Evolutionary conservation across 306 rosid species (phyloP).

Genomic region (Vicia sativa): DNA sequence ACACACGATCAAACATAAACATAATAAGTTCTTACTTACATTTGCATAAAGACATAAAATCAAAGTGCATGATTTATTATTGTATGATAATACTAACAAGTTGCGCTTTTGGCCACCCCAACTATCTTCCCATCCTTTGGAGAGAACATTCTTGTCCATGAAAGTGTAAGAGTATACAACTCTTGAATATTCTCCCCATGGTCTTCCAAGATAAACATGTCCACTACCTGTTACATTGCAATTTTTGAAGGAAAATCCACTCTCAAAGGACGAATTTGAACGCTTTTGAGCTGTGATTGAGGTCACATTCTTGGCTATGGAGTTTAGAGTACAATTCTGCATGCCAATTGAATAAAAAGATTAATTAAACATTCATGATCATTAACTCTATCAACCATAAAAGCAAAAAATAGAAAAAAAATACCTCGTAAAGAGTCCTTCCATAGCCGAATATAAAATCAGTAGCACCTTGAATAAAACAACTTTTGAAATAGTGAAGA

Average conservation of each 20-base stretch:
- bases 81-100: conserved; percentile 50
- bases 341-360: neutral
- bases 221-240: conserved; percentile 60
- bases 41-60: neutral
- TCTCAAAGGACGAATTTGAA: conserved; percentile 51
- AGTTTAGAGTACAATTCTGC: conserved; percentile 65
- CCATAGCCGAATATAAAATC: conserved; percentile 79
- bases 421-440: conserved; percentile 67
- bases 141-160: conserved; percentile 62
- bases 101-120: conserved; percentile 69
- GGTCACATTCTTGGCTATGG: conserved; percentile 60
- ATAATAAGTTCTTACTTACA: neutral
- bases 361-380: no score
- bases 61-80: neutral
- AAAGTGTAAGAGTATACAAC: conserved; percentile 74
- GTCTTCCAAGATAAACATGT: conserved; percentile 70
- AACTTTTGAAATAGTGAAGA: conserved; percentile 68
- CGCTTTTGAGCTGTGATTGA: conserved; percentile 76
- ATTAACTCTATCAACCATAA: no score
- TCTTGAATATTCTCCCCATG: conserved; percentile 81
- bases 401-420: neutral
- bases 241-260: conserved; percentile 77
- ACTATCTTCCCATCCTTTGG: conserved; percentile 70
- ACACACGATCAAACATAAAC: neutral
- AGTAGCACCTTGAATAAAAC: conserved; percentile 73